These are phyloP conservation scores for Fusarium siculi DNA, from an alignment of 2,329 filamentous ascomycete species.

Conservation along the genomic window DNA sequence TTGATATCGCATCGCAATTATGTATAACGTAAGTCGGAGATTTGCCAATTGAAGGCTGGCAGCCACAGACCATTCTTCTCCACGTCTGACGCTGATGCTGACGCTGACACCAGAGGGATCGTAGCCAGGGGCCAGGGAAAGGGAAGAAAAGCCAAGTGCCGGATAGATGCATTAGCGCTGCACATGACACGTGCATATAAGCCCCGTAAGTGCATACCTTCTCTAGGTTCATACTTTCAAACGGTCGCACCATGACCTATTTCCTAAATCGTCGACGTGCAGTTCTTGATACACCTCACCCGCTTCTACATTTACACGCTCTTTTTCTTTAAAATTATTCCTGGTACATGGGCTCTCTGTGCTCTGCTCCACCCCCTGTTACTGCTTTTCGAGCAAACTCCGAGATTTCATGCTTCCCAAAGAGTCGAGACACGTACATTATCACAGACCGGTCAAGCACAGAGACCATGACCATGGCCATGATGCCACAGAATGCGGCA, in stretches of 20 bases:
- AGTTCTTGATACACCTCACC: constrained; percentile 40
- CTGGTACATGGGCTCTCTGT: constrained; percentile 8
- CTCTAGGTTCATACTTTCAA: constrained; percentile 31
- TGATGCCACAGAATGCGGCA: constrained; percentile 15
- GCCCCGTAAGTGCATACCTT: constrained; percentile 19
- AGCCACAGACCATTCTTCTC: constrained; percentile 6
- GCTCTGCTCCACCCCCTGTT: constrained; percentile 17
- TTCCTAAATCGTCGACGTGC: constrained; percentile 44
- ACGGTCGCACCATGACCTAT: constrained; percentile 32
- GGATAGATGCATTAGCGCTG: constrained; percentile 36
- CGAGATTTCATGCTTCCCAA: constrained; percentile 29
- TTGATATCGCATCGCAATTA: constrained; percentile 3
- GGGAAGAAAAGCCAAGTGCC: constrained; percentile 7
- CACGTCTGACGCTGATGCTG: constrained; percentile 1
- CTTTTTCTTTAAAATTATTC: neutral
- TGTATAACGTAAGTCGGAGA: neutral
- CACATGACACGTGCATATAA: constrained; percentile 13
- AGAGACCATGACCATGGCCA: neutral
- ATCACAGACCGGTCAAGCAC: constrained; percentile 16
- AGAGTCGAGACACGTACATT: neutral
- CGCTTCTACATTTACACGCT: constrained; percentile 18
- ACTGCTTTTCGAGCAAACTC: constrained; percentile 30
- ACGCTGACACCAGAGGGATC: constrained; percentile 25
- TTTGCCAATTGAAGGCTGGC: constrained; percentile 12
- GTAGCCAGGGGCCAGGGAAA: constrained; percentile 14